Conservation (phyloP, 2,329 filamentous ascomycete genomes). For the Xylariaceae sp. region DNA sequence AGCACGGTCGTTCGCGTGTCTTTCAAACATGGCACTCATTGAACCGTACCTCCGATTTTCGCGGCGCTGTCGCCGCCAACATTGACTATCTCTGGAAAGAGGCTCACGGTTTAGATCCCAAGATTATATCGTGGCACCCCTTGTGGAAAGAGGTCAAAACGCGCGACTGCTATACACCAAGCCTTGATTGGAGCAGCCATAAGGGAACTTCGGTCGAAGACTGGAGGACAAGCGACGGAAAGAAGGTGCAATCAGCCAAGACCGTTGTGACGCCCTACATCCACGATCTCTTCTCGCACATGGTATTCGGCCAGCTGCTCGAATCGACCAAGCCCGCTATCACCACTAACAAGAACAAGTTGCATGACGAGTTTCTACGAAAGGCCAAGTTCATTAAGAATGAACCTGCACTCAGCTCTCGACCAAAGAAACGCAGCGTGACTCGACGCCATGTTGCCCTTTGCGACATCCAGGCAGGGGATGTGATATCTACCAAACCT, state of each 20-base stretch:
- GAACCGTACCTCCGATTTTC: constrained; percentile 57
- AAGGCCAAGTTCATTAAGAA: constrained; percentile 10
- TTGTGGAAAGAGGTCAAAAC: constrained; percentile 54
- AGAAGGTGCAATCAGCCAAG: constrained; percentile 14
- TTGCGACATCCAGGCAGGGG: constrained; percentile 40
- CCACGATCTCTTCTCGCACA: constrained; percentile 59
- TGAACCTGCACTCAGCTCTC: not conserved
- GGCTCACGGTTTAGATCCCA: constrained; percentile 42
- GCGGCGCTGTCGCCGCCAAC: constrained; percentile 58
- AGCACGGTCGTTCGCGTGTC: constrained; percentile 39
- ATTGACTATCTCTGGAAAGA: constrained; percentile 66
- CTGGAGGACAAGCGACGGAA: not conserved
- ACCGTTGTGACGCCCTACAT: constrained; percentile 73
- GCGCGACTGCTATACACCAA: constrained; percentile 35
- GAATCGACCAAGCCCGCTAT: constrained; percentile 33
- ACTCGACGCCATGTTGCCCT: constrained; percentile 22
- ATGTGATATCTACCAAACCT: constrained; percentile 48
- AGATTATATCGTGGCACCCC: constrained; percentile 35
- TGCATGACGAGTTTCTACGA: constrained; percentile 27
- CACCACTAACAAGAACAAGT: constrained; percentile 24
- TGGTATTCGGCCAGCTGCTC: constrained; percentile 58
- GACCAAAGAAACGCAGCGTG: not conserved
- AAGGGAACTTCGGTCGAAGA: not conserved
- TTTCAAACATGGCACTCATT: constrained; percentile 56
- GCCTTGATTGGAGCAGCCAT: constrained; percentile 9